Base-by-base conservation (phyloP, 2,329 filamentous ascomycete genomes). In the Cladophialophora chaetospira region DNA sequence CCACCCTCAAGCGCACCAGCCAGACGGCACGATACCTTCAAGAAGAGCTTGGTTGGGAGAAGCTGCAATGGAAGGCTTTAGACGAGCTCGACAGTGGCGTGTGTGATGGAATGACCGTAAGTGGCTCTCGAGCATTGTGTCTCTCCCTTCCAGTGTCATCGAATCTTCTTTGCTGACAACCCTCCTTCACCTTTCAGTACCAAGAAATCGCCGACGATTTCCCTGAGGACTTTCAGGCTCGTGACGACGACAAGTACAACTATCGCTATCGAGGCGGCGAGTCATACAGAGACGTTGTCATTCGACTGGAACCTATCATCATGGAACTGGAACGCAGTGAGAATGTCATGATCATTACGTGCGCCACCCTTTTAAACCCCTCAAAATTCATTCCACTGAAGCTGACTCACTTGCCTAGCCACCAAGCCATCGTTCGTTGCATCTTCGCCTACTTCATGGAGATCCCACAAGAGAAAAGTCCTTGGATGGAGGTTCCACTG, bases 381-480 rank as follows among this genome's bases (percentile, higher is more conserved):
- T 26, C 13, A n/a, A n/a, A n/a, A n/a, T n/a, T n/a, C n/a, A n/a
- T n/a, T 15, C 9, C 17, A 17, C n/a, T 9, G 25, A 33, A 8
- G 8, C 44, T 33, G 33, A 31, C 26, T 9, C 15, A 1, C 9
- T 33, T 9, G 4, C 25, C 26, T 29, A 61, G 60, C 29, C 94
- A 99, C 72, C 94, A 99, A 76, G 94, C 94, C 11, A 93, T 99
- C 29, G 80, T 99, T 61, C 86, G 94, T 58, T 99, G 94, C 78
- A 96, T 99, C 68, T 99, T 97, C 70, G 91, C 94, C 26, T 99
- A 99, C 74, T 99, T 97, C 73, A 96, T 97, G 88, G 96, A 97
- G 69, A 91, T 94, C 68, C 88, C 91, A 53, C 94, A 97, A 73
- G 86, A 92, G 66, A 84, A 90, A 74, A 94, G 89, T 65, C 94